Percentiles rank a stretch among this genome's conserved stretches.
phyloP scores from a whole-genome alignment of 1,284 basidiomycete genomes.

The Vanrija sp. region DNA sequence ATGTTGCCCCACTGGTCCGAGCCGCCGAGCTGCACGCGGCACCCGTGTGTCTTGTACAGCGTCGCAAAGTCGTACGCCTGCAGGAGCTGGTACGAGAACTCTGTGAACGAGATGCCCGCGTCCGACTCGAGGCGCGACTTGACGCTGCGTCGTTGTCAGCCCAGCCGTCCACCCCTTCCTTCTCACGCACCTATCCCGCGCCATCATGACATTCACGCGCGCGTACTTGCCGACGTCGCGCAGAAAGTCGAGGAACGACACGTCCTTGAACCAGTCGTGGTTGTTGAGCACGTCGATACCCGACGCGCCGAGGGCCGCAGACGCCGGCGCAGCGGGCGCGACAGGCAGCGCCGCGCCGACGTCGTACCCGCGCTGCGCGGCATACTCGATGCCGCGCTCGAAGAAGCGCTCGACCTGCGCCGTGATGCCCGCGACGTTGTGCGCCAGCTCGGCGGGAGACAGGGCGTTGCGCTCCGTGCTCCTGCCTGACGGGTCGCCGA shows the following conservation, averaged over 20 bases:
- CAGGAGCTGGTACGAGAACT: constrained; percentile 94
- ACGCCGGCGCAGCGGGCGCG: neutral
- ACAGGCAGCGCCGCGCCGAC: neutral
- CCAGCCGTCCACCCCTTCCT: neutral
- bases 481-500: constrained; percentile 93
- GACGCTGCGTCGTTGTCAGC: constrained; percentile 57
- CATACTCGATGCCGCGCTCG: constrained; percentile 61
- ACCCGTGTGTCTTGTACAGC: constrained; percentile 63
- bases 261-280: constrained; percentile 69
- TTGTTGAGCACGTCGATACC: constrained; percentile 69
- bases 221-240: constrained; percentile 74
- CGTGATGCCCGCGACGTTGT: constrained; percentile 67
- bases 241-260: constrained; percentile 81
- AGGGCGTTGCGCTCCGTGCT: constrained; percentile 74
- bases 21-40: constrained; percentile 88
- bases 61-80: constrained; percentile 93
- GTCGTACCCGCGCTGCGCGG: constrained; percentile 40
- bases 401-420: constrained; percentile 71
- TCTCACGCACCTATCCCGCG: constrained; percentile 71
- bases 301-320: neutral
- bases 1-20: constrained; percentile 99
- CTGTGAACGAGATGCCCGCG: constrained; percentile 88
- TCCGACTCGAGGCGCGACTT: constrained; percentile 65
- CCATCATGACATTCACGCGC: constrained; percentile 84
- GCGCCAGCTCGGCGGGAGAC: constrained; percentile 57